Conservation (phyloP, 2,329 filamentous ascomycete species). For the Clonostachys rhizophaga region DNA sequence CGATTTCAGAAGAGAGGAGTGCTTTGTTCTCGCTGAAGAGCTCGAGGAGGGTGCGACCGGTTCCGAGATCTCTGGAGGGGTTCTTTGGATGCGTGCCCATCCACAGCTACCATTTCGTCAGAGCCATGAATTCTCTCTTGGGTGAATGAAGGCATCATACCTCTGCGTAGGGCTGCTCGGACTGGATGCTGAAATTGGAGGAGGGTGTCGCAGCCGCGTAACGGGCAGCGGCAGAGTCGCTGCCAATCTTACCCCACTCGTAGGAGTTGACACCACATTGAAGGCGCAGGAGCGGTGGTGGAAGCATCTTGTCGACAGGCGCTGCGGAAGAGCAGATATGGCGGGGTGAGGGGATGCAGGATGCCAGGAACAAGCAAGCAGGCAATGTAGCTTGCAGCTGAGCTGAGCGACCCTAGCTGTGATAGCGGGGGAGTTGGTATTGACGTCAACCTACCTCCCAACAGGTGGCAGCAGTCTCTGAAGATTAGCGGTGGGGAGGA, state of each 20-base stretch:
- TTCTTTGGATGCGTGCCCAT: slow-evolving; percentile 98
- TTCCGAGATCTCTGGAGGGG: slow-evolving; percentile 83
- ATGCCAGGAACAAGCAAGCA: no score
- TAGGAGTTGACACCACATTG: slow-evolving; percentile 96
- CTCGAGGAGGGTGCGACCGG: slow-evolving; percentile 81
- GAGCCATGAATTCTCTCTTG: background rate
- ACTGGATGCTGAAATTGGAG: slow-evolving; percentile 69
- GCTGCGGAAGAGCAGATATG: no score
- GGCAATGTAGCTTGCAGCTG: no score
- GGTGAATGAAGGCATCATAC: slow-evolving; percentile 35
- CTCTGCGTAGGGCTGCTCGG: slow-evolving; percentile 92
- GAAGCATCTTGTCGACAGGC: slow-evolving; percentile 36
- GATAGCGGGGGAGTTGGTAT: no score
- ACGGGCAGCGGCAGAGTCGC: slow-evolving; percentile 80
- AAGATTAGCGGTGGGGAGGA: no score
- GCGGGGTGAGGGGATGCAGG: no score
- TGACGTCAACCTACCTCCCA: no score
- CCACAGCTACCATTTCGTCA: slow-evolving; percentile 64
- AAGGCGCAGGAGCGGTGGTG: slow-evolving; percentile 79
- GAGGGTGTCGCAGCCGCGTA: slow-evolving; percentile 83
- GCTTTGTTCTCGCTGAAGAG: slow-evolving; percentile 82
- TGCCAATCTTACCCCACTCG: slow-evolving; percentile 95
- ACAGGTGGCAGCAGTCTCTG: no score
- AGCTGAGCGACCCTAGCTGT: no score
- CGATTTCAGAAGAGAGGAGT: slow-evolving; percentile 70